Conservation (phyloP, 495 filamentous ascomycete genomes). For the Talaromyces stipitatus region DNA sequence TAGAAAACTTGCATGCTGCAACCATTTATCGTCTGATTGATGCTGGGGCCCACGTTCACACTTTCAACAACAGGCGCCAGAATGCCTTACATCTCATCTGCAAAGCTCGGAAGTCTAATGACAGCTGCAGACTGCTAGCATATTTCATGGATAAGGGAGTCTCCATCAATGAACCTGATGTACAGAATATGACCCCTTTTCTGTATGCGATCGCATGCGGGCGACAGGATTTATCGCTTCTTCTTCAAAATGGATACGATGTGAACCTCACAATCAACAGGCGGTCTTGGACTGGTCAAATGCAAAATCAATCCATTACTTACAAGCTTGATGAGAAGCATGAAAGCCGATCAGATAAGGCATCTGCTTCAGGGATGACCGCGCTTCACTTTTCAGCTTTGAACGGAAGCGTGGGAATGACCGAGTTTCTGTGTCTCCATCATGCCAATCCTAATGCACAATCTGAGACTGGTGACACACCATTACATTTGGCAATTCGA, state of each 20-base stretch:
- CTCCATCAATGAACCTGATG: background rate
- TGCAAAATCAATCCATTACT: background rate
- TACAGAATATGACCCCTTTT: slow-evolving; percentile 1
- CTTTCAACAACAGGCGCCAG: background rate
- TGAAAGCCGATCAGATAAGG: background rate
- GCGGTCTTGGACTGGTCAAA: background rate
- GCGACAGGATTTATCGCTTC: background rate
- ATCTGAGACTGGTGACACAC: background rate
- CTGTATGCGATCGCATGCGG: slow-evolving; percentile 1
- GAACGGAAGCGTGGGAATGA: background rate
- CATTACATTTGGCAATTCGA: slow-evolving; percentile 5
- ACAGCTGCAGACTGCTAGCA: background rate
- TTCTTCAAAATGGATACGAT: background rate
- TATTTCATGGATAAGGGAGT: background rate
- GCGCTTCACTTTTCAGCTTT: slow-evolving; percentile 4
- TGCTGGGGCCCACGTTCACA: background rate
- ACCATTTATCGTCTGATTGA: background rate
- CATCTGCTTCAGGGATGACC: background rate
- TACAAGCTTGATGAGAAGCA: background rate
- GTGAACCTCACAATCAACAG: background rate
- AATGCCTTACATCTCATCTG: slow-evolving; percentile 4
- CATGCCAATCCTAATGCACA: slow-evolving; percentile 2
- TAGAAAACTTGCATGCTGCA: background rate
- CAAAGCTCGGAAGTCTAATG: background rate
- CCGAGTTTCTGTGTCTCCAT: background rate